Percentiles rank a stretch among this genome's conserved stretches.
These are phyloP conservation scores for Cystobasidium pallidum DNA, from an alignment of 1,284 basidiomycete genomes.

Conservation along the genomic window DNA sequence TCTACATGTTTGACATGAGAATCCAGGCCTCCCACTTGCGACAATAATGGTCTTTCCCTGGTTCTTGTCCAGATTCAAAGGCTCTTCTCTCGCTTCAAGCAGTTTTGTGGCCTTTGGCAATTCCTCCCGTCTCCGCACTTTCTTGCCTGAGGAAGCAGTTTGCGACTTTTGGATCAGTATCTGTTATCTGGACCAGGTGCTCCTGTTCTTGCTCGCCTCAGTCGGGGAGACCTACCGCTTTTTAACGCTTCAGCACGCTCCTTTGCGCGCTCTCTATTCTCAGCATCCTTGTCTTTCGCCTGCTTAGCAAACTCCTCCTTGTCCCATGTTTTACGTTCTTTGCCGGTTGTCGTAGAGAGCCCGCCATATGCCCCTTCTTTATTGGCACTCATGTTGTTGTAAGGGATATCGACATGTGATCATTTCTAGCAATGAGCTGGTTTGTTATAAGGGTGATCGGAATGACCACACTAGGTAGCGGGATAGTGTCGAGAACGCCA, in stretches of 20 bases:
- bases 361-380: constrained; percentile 33
- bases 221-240: constrained; percentile 49
- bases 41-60: constrained; percentile 90
- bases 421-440: too few relatives aligned
- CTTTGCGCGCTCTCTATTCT: constrained; percentile 23
- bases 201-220: too few relatives aligned
- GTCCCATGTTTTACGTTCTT: constrained; percentile 51
- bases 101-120: constrained; percentile 86
- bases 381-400: constrained; percentile 13
- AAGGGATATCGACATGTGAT: too few relatives aligned
- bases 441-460: background rate
- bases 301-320: constrained; percentile 52
- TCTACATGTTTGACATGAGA: constrained; percentile 86
- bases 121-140: constrained; percentile 65
- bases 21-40: constrained; percentile 84
- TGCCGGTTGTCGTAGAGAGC: constrained; percentile 33
- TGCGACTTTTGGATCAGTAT: too few relatives aligned
- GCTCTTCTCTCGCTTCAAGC: constrained; percentile 77
- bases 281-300: constrained; percentile 50
- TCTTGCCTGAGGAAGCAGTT: constrained; percentile 80
- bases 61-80: constrained; percentile 87
- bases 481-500: too few relatives aligned
- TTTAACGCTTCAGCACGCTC: constrained; percentile 49
- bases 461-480: too few relatives aligned
- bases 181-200: too few relatives aligned